Percentiles rank a stretch among this genome's conserved stretches.
Evolutionary conservation across 1,139 yeast genomes (phyloP).

Genomic region (Lodderomyces margitis): DNA sequence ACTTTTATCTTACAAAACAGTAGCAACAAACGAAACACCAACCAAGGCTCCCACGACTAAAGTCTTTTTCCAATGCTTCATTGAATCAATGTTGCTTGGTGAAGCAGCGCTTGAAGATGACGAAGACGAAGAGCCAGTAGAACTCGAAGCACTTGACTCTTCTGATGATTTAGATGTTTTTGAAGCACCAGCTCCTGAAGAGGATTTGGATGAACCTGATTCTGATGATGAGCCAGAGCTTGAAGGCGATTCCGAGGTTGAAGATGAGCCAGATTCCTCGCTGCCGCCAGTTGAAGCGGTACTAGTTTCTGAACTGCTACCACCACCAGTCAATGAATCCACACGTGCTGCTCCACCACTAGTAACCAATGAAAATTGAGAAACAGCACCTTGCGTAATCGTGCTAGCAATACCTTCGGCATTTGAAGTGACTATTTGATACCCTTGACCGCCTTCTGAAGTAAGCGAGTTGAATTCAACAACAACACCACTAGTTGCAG

Average conservation of each 20-base stretch:
- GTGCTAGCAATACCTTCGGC: slow-evolving; percentile 14
- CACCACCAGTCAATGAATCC: slow-evolving; percentile 4
- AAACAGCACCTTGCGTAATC: slow-evolving; percentile 16
- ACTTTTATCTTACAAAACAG: background rate
- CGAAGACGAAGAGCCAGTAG: slow-evolving; percentile 6
- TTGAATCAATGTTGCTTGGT: slow-evolving; percentile 17
- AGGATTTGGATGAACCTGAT: slow-evolving; percentile 8
- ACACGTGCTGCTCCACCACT: slow-evolving; percentile 13
- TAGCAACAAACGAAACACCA: slow-evolving; percentile 33
- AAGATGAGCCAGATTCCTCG: slow-evolving; percentile 5
- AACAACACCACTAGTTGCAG: slow-evolving; percentile 17
- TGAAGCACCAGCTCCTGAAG: slow-evolving; percentile 12
- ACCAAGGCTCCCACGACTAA: slow-evolving; percentile 37
- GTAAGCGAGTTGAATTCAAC: slow-evolving; percentile 13
- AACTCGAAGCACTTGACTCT: slow-evolving; percentile 15
- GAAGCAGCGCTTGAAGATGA: slow-evolving; percentile 14
- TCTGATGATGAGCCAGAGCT: background rate
- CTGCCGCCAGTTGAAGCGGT: slow-evolving; percentile 3
- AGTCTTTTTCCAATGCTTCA: slow-evolving; percentile 42
- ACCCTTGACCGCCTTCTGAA: slow-evolving; percentile 11
- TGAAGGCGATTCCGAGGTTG: slow-evolving; percentile 2
- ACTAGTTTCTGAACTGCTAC: slow-evolving; percentile 7
- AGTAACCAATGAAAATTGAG: slow-evolving; percentile 21
- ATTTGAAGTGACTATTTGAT: slow-evolving; percentile 16
- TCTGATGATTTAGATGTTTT: slow-evolving; percentile 12